Evolutionary conservation across 2,329 filamentous ascomycete genomes (phyloP).

Genomic region (Plectosphaerella sp.): DNA sequence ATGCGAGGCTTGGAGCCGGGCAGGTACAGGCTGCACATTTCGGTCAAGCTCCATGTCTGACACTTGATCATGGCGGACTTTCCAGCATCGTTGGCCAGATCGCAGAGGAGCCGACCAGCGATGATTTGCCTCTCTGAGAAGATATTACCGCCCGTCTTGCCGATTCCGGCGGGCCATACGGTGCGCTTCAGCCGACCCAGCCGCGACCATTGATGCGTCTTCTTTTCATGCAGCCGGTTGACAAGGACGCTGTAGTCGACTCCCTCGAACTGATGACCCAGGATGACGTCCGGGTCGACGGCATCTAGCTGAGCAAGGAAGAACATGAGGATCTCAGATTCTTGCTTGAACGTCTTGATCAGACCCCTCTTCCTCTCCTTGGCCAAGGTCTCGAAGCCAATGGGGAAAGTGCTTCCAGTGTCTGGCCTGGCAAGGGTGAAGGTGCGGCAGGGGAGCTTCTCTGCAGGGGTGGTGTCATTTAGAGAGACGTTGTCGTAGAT

Average conservation of each 20-base stretch:
- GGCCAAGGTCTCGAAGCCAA: slow-evolving; percentile 78
- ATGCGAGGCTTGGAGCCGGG: slow-evolving; percentile 67
- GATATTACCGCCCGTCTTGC: slow-evolving; percentile 81
- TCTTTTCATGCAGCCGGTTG: slow-evolving; percentile 81
- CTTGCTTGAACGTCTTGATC: slow-evolving; percentile 77
- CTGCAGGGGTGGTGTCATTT: slow-evolving; percentile 80
- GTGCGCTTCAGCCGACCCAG: slow-evolving; percentile 80
- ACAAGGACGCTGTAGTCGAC: slow-evolving; percentile 92
- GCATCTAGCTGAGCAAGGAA: slow-evolving; percentile 86
- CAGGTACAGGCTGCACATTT: slow-evolving; percentile 94
- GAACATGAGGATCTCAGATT: slow-evolving; percentile 79
- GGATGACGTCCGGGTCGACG: slow-evolving; percentile 86
- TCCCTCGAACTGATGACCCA: slow-evolving; percentile 95
- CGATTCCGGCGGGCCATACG: slow-evolving; percentile 83
- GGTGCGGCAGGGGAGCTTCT: slow-evolving; percentile 82
- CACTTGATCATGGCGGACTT: slow-evolving; percentile 97
- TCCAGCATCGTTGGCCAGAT: slow-evolving; percentile 92
- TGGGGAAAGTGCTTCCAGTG: slow-evolving; percentile 64
- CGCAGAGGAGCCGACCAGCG: slow-evolving; percentile 84
- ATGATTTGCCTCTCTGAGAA: slow-evolving; percentile 91
- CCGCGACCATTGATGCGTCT: slow-evolving; percentile 90
- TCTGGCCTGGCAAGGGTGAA: slow-evolving; percentile 89
- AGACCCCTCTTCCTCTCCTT: slow-evolving; percentile 69
- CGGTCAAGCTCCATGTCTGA: slow-evolving; percentile 95
- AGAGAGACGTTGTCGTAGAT: slow-evolving; percentile 89